Evolutionary conservation across 495 filamentous ascomycete species (phyloP).

Genomic region (Penicillium desertorum): DNA sequence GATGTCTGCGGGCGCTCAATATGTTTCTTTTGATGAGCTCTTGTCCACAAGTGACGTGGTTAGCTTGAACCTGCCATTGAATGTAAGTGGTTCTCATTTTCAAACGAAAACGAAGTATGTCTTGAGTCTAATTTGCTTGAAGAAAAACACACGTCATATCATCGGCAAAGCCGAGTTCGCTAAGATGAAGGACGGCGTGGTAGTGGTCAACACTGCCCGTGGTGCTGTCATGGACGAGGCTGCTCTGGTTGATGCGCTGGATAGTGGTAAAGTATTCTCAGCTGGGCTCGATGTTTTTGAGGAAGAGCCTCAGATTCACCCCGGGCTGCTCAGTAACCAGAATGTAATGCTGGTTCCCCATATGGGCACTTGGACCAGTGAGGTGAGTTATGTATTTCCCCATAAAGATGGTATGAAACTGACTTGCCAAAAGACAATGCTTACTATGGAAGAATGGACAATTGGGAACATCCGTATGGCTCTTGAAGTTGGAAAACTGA

Average conservation of each 20-base stretch:
- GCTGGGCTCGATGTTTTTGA: constrained; percentile 71
- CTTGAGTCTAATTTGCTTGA: constrained; percentile 1
- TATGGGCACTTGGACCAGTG: constrained; percentile 66
- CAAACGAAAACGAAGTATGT: neutral
- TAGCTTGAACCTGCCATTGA: constrained; percentile 73
- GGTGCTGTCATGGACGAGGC: constrained; percentile 70
- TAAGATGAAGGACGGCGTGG: constrained; percentile 68
- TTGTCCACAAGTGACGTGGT: constrained; percentile 67
- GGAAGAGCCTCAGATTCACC: constrained; percentile 64
- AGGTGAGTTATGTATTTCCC: constrained; percentile 44
- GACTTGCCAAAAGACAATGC: constrained; percentile 49
- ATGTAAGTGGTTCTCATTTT: constrained; percentile 49
- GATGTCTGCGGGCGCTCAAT: constrained; percentile 58
- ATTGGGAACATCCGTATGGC: constrained; percentile 61
- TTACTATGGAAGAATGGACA: constrained; percentile 63
- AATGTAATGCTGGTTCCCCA: constrained; percentile 65
- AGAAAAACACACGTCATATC: constrained; percentile 66
- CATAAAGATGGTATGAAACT: neutral
- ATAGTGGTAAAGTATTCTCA: constrained; percentile 58
- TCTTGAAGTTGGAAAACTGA: constrained; percentile 55
- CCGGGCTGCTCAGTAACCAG: constrained; percentile 57
- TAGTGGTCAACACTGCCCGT: constrained; percentile 71
- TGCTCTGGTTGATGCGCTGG: constrained; percentile 64
- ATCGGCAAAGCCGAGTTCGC: constrained; percentile 62
- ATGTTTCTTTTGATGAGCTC: constrained; percentile 68